Percentiles rank a stretch among this genome's conserved stretches.
Conservation (phyloP, 2,329 filamentous ascomycete genomes). For the Neonectria sp. region DNA sequence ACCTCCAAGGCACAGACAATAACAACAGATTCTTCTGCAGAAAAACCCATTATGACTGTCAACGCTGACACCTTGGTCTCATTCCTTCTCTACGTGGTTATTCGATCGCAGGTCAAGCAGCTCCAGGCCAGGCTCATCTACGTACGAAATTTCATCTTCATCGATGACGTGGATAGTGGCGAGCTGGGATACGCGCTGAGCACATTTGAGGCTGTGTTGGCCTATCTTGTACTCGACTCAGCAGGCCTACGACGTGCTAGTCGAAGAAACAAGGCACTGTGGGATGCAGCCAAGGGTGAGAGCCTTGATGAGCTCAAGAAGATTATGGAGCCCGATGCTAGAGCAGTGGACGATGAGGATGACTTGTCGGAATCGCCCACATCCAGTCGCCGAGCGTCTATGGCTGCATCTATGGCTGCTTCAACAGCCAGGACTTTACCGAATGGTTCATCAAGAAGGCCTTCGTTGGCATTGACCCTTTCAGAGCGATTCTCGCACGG, state of each 20-base stretch:
- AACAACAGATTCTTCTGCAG: constrained; percentile 55
- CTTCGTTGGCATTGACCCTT: constrained; percentile 58
- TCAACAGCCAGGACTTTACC: constrained; percentile 65
- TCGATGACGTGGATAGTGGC: constrained; percentile 96
- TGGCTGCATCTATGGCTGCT: constrained; percentile 49
- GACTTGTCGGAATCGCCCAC: constrained; percentile 57
- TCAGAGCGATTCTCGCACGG: constrained; percentile 70
- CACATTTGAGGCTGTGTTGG: constrained; percentile 93
- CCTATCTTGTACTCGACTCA: constrained; percentile 89
- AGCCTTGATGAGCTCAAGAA: constrained; percentile 81
- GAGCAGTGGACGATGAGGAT: constrained; percentile 64
- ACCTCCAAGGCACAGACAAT: constrained; percentile 59
- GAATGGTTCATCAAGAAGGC: constrained; percentile 60
- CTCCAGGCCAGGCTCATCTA: constrained; percentile 92
- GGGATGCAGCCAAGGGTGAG: constrained; percentile 88
- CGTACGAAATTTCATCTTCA: constrained; percentile 97
- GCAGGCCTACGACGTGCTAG: constrained; percentile 87
- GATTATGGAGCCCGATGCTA: constrained; percentile 81
- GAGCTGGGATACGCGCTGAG: constrained; percentile 97
- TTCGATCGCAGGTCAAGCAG: constrained; percentile 88
- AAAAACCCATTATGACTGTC: constrained; percentile 72
- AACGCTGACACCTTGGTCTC: constrained; percentile 96
- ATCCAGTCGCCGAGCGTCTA: constrained; percentile 62
- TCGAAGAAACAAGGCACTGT: constrained; percentile 86
- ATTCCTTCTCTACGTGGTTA: constrained; percentile 90